phyloP scores from a whole-genome alignment of 257 asterid species.

The Capsicum rhomboideum region DNA sequence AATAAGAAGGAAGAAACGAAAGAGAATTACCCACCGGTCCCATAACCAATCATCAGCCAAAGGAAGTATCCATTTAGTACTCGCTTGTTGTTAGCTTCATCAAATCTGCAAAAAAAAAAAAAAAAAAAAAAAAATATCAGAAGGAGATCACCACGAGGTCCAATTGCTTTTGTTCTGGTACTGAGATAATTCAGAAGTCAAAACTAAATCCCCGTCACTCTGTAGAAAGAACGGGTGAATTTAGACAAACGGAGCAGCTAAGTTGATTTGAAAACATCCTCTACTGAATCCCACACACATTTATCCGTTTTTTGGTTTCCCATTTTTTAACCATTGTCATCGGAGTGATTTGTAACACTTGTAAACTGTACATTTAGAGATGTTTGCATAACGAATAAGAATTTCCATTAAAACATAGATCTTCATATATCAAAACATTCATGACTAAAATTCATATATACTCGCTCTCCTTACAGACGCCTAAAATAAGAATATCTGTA shows the following conservation, averaged over 20 bases:
- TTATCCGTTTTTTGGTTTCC: neutral
- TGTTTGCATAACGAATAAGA: neutral
- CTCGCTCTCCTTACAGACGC: neutral
- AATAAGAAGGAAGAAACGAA: neutral
- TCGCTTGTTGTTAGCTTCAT: conserved; percentile 67
- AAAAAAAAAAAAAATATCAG: too few relatives aligned
- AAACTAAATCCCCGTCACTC: neutral
- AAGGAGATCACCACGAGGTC: too few relatives aligned
- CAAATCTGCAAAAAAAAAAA: conserved; percentile 67
- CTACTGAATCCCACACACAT: neutral
- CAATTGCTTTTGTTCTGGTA: too few relatives aligned
- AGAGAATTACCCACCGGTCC: conserved; percentile 52
- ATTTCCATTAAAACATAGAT: neutral
- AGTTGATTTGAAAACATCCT: neutral
- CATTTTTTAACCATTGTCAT: neutral
- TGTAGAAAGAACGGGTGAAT: neutral
- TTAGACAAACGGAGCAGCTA: neutral
- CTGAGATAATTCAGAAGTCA: neutral
- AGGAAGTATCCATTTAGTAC: conserved; percentile 70
- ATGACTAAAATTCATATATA: neutral
- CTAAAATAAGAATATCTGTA: neutral
- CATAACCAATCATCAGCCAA: conserved; percentile 84
- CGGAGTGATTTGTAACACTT: neutral
- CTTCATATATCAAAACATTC: neutral
- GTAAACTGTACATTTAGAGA: neutral